Evolutionary conservation across 257 asterid genomes (phyloP).

Genomic region (Solanum appendiculatum): DNA sequence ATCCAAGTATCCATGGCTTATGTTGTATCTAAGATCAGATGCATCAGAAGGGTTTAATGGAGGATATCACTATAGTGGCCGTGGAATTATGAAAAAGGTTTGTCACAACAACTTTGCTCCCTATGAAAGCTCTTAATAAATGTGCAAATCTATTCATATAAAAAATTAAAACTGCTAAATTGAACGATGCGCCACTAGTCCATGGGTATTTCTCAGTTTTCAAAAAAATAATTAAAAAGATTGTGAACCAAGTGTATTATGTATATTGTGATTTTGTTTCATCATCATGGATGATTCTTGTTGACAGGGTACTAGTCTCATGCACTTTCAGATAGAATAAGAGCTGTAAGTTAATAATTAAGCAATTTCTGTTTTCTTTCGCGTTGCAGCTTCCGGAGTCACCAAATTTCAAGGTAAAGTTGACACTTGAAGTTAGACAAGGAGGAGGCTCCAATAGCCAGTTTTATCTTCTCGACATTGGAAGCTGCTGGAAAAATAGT

Average conservation of each 20-base stretch:
- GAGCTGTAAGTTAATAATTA: not conserved
- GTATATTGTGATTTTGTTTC: not conserved
- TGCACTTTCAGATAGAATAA: not conserved
- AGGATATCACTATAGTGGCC: conserved; percentile 73
- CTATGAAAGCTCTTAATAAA: not conserved
- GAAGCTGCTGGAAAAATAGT: conserved; percentile 81
- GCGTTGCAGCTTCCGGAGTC: conserved; percentile 54
- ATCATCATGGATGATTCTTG: not conserved
- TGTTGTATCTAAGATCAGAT: conserved; percentile 75
- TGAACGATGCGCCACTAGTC: not conserved
- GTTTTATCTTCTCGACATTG: conserved; percentile 69
- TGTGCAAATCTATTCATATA: not conserved
- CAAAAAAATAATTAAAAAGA: not conserved
- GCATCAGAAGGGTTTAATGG: conserved; percentile 69
- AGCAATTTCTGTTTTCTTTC: not conserved
- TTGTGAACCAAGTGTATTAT: not conserved
- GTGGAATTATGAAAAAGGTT: conserved; percentile 71
- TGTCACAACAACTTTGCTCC: not conserved
- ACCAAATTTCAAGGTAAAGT: conserved; percentile 69
- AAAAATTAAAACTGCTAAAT: too few species aligned
- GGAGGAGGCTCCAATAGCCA: conserved; percentile 83
- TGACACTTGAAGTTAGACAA: conserved; percentile 55
- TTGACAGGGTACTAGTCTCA: not conserved
- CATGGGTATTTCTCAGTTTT: not conserved
- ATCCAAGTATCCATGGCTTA: conserved; percentile 75